Base-by-base conservation (phyloP, 495 filamentous ascomycete species). In the Talaromyces borbonicus region DNA sequence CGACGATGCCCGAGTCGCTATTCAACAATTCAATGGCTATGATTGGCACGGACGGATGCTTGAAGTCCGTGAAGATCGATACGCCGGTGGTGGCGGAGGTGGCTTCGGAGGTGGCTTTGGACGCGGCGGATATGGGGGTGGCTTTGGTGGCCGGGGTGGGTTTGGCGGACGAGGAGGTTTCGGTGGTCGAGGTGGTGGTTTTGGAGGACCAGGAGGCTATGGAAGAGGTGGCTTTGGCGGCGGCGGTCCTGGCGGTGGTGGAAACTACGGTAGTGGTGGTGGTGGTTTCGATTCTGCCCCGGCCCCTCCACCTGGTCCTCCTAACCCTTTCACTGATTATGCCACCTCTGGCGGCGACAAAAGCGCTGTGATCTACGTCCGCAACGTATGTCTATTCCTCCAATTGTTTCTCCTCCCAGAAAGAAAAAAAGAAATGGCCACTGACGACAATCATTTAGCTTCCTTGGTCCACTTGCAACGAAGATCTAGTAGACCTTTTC, bases 381-480 rank as follows among this genome's bases (percentile, higher is more conserved):
- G 92, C 68, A 98, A 98, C 58, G 92, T 97, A 75, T 80, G 89
- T 78, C 19, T 11, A 20, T 5, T 8, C 16, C 41, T 8, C n/a
- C n/a, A n/a, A n/a, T n/a, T n/a, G n/a, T n/a, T n/a, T n/a, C n/a
- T n/a, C n/a, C n/a, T n/a, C n/a, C n/a, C n/a, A n/a, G n/a, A n/a
- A n/a, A n/a, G n/a, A n/a, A n/a, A n/a, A n/a, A n/a, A n/a, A n/a
- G n/a, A n/a, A n/a, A n/a, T n/a, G n/a, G n/a, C n/a, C n/a, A 8
- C 20, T 45, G 36, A 43, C 42, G 35, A 51, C 32, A 36, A 31
- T 15, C 29, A 29, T 22, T 46, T 56, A 97, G 90, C 78, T 98
- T 47, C 92, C 92, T 4, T 98, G 92, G 92, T 96, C 90, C 25
- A 98, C 92, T 16, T 95, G 89, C 67, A 96, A 97, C 55, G 93